Evolutionary conservation across 2,329 filamentous ascomycete species (phyloP), one percentile per base, ranked within the genome.

Genomic region (Leptographium radiaticola): DNA sequence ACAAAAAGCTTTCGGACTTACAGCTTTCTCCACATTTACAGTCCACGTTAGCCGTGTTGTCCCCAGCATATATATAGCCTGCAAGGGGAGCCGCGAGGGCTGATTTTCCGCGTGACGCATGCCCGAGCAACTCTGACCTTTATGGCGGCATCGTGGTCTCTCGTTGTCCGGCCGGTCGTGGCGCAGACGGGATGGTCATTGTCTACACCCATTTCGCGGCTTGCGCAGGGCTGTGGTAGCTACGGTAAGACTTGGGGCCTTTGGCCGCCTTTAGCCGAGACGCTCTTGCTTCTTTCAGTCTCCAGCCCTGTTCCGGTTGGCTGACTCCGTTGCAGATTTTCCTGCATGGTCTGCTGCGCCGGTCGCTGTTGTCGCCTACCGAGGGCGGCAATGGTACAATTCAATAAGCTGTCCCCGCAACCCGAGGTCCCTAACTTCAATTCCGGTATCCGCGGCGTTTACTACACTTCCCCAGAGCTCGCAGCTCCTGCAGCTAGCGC

Each of bases 401-500:
- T 68, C 68, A 20, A 57, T 60, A 31, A 59, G 63, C 36, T 56
- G 62, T 51, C 55, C 57, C 63, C 20, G 62, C 65, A 16, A 59
- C 63, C 42, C 6, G 43, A 38, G 16, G 31, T 13, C 25, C 18
- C n/a, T 30, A 9, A n/a, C 30, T n/a, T 53, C 50, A 6, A 33
- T 33, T 2, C 54, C 58, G 16, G 8, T 58, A 16, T 58, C 61
- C n/a, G 54, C 62, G 45, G 59, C 62, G 10, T 55, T 66, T 45
- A 54, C 59, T n/a, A 45, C 58, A 12, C 33, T 51, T 15, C 33
- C 59, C 52, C 42, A 62, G 62, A 30, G 18, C 34, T 54, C 61
- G 16, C 67, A 62, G 54, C 59, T 68, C 36, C 61, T 72, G 16
- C 65, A 70, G 49, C 62, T 71, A 39, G 65, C 70, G 53, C 71